Percentiles rank a stretch among this genome's conserved stretches.
phyloP scores from a whole-genome alignment of 139 green algal species.

The Cymbomonas tetramitiformis region DNA sequence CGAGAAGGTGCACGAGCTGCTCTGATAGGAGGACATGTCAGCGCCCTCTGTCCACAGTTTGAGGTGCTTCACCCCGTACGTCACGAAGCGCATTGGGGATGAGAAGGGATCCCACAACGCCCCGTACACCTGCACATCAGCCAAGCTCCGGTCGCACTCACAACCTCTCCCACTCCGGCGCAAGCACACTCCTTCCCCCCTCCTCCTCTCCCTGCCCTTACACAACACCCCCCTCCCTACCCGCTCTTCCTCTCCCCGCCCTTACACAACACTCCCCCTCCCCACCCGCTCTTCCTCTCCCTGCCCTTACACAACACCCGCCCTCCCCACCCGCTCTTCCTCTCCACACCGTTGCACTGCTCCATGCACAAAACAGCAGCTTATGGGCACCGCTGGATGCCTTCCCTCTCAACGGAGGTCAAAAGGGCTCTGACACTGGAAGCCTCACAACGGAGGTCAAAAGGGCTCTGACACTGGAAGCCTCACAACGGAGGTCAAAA shows the following conservation, averaged over 20 bases:
- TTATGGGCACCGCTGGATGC: too few species aligned
- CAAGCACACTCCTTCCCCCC: background rate
- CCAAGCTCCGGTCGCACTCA: background rate
- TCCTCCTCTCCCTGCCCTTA: background rate
- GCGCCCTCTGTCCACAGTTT: background rate
- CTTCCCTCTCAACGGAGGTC: too few species aligned
- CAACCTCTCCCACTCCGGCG: slow-evolving; percentile 28
- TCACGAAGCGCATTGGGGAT: background rate
- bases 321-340: too few species aligned
- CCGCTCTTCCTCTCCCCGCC: background rate
- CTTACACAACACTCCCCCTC: background rate
- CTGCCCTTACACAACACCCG: too few species aligned
- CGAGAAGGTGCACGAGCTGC: background rate
- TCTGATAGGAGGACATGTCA: background rate
- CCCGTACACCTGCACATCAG: slow-evolving; percentile 48
- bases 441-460: too few species aligned
- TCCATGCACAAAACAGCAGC: too few species aligned
- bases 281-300: background rate
- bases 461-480: too few species aligned
- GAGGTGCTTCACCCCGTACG: slow-evolving; percentile 5
- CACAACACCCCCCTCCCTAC: background rate
- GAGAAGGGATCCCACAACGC: slow-evolving; percentile 43
- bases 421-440: too few species aligned
- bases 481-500: too few species aligned
- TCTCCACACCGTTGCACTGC: too few species aligned